Base-by-base conservation (phyloP, 345 rosid genomes). In the Citrus cavaleriei region DNA sequence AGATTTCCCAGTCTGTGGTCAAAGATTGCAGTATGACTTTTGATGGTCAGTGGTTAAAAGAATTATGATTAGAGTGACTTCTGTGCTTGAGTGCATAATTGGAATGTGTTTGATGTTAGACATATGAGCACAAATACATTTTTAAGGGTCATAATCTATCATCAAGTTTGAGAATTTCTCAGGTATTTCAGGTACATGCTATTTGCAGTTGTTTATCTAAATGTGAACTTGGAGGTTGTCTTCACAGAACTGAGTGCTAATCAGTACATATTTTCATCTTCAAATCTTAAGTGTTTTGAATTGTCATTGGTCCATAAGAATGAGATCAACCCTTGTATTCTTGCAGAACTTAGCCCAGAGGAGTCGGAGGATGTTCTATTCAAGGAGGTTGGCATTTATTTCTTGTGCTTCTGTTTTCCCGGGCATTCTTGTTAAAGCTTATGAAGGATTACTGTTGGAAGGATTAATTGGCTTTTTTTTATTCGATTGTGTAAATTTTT, bases 311-410 rank as follows among this genome's bases (percentile, higher is more conserved):
- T 0, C 21, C 51, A 49, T 77, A 70, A 57, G 66, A 46, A 68
- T 79, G 66, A 74, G 27, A 54, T 6, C 8, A 55, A 49, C 78
- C 51, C 68, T 51, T 72, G 7, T 61, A 63, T 80, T 77, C 49
- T 80, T 76, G 86, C 90, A 96, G 99, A 96, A 85, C 74, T 96
- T 83, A 93, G 97, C 82, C 88, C 91, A 34, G 99, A 96, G 90
- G 97, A 96, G 84, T 93, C 97, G 12, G 99, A 96, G 84, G 99
- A 96, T 81, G 97, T 96, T 83, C 95, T 96, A 68, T 96, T 96
- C 81, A 96, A 96, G 89, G 99, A 96, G 99, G 99, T 93, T 30
- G 81, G 49, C 60, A 65, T 78, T 77, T 68, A 63, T 78, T 64
- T 63, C 61, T 73, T 35, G 3, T 38, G 75, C 28, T 40, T 70